These are phyloP conservation scores for Rusavskia elegans DNA, from an alignment of 495 filamentous ascomycete genomes.

Conservation along the genomic window DNA sequence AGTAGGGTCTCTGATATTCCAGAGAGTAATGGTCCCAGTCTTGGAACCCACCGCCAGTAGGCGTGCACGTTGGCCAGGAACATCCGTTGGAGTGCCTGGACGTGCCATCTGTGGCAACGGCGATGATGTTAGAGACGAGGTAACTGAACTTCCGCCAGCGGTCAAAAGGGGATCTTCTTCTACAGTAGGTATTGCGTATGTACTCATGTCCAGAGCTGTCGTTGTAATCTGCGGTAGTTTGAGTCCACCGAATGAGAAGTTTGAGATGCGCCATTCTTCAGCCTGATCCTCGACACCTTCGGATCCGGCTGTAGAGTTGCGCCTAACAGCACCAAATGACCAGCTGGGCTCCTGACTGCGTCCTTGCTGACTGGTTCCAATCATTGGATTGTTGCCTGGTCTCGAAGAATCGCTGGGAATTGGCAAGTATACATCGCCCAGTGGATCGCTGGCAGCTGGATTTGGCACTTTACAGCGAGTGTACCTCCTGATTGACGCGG, in stretches of 20 bases:
- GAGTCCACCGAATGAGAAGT: slow-evolving; percentile 36
- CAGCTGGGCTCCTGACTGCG: slow-evolving; percentile 1
- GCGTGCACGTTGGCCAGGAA: slow-evolving; percentile 74
- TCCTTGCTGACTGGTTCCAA: not conserved
- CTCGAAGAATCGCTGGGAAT: slow-evolving; percentile 18
- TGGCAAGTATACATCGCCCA: slow-evolving; percentile 17
- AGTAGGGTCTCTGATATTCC: slow-evolving; percentile 61
- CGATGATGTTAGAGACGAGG: slow-evolving; percentile 42
- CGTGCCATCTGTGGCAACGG: slow-evolving; percentile 36
- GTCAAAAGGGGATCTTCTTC: slow-evolving; percentile 61
- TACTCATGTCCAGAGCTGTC: slow-evolving; percentile 61
- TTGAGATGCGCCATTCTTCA: slow-evolving; percentile 47
- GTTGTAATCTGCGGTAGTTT: slow-evolving; percentile 47
- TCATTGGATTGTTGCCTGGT: not conserved
- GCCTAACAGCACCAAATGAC: slow-evolving; percentile 4
- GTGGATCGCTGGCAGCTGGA: slow-evolving; percentile 2
- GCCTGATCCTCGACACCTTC: slow-evolving; percentile 1
- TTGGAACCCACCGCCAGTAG: slow-evolving; percentile 69
- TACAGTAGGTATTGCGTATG: slow-evolving; percentile 46
- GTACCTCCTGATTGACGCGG: slow-evolving; percentile 35
- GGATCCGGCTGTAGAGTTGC: not conserved
- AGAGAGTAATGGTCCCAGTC: slow-evolving; percentile 61
- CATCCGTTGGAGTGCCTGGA: slow-evolving; percentile 26
- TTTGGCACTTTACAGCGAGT: slow-evolving; percentile 24
- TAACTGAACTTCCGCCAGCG: slow-evolving; percentile 34